Conservation (phyloP, 2,329 filamentous ascomycete species). For the Plenodomus lindquistii region DNA sequence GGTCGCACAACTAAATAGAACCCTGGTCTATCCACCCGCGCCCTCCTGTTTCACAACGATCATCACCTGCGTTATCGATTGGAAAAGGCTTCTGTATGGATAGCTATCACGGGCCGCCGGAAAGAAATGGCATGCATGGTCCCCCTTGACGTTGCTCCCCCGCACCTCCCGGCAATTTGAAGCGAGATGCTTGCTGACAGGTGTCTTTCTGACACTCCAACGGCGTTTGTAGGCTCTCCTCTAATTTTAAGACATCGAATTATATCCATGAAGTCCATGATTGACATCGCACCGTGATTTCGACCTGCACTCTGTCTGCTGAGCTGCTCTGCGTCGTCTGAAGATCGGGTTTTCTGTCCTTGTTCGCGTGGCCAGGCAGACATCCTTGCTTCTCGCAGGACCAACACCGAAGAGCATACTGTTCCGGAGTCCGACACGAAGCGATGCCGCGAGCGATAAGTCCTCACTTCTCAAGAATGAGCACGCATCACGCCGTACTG, state of each 20-base stretch:
- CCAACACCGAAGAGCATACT: neutral
- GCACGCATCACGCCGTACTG: neutral
- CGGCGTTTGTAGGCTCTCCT: neutral
- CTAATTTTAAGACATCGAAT: neutral
- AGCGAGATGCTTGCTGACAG: neutral
- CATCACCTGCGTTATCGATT: slow-evolving; percentile 21
- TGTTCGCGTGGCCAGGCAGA: too few species aligned
- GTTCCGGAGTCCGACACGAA: neutral
- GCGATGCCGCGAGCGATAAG: neutral
- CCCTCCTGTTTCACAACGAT: slow-evolving; percentile 24
- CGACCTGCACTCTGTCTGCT: neutral
- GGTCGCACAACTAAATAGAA: slow-evolving; percentile 16
- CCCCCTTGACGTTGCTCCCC: slow-evolving; percentile 11
- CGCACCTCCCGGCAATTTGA: slow-evolving; percentile 1
- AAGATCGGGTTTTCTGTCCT: neutral
- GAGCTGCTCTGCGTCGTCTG: neutral
- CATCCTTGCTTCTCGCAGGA: neutral
- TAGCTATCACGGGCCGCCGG: slow-evolving; percentile 17
- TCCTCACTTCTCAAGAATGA: neutral
- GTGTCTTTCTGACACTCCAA: neutral
- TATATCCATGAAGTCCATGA: neutral
- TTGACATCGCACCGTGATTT: neutral
- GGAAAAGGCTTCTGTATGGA: slow-evolving; percentile 15
- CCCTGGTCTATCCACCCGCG: slow-evolving; percentile 13
- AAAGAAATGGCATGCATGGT: slow-evolving; percentile 11